Conservation (phyloP, 805 yeast species). For the Starmera caribaea region DNA sequence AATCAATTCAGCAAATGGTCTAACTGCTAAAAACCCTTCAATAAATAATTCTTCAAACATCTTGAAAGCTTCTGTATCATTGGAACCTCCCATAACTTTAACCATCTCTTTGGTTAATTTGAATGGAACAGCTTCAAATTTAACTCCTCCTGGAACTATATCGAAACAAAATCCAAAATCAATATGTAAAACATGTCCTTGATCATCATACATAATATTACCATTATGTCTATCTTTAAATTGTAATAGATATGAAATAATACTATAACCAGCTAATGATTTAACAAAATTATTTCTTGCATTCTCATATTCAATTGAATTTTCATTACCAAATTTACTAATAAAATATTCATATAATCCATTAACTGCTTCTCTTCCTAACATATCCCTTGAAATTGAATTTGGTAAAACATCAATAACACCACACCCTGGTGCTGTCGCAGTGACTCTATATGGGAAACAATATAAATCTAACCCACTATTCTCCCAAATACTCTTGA, state of each 20-base stretch:
- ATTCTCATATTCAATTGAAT: slow-evolving; percentile 76
- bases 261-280: slow-evolving; percentile 89
- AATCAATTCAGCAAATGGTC: slow-evolving; percentile 82
- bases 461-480: slow-evolving; percentile 87
- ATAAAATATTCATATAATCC: slow-evolving; percentile 89
- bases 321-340: slow-evolving; percentile 92
- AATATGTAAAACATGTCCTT: slow-evolving; percentile 91
- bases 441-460: slow-evolving; percentile 91
- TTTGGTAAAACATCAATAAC: slow-evolving; percentile 96
- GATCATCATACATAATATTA: slow-evolving; percentile 90
- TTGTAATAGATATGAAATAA: slow-evolving; percentile 82
- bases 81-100: slow-evolving; percentile 87
- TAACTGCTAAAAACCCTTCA: slow-evolving; percentile 79
- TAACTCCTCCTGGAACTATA: slow-evolving; percentile 98
- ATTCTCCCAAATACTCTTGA: slow-evolving; percentile 81
- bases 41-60: slow-evolving; percentile 96
- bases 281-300: slow-evolving; percentile 91
- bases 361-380: slow-evolving; percentile 97
- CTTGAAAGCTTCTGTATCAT: slow-evolving; percentile 72
- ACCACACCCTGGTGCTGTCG: slow-evolving; percentile 99
- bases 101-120: slow-evolving; percentile 96
- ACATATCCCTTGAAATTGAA: slow-evolving; percentile 93
- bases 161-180: slow-evolving; percentile 99
- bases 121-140: slow-evolving; percentile 97
- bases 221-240: slow-evolving; percentile 98